phyloP scores from a whole-genome alignment of 352 stramenopile genomes.

The Pythium diclinum region DNA sequence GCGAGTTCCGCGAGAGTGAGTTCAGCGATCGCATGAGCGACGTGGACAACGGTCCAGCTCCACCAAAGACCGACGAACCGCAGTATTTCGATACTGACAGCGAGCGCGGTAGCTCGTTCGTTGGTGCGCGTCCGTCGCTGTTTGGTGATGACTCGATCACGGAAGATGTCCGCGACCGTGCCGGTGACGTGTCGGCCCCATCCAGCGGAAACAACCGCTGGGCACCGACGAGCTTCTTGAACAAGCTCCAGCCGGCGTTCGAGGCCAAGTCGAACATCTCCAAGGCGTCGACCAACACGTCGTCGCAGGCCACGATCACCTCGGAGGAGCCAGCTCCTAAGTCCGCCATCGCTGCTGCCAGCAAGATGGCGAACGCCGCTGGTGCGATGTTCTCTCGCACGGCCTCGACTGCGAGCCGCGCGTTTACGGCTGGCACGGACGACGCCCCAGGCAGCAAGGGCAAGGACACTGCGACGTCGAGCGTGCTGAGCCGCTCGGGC shows the following conservation, averaged over 20 bases:
- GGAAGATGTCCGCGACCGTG: slow-evolving; percentile 13
- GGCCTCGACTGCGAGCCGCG: slow-evolving; percentile 12
- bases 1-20: slow-evolving; percentile 19
- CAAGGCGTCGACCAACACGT: slow-evolving; percentile 24
- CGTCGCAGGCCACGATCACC: slow-evolving; percentile 15
- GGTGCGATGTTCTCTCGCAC: slow-evolving; percentile 22
- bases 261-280: slow-evolving; percentile 37
- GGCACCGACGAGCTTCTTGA: slow-evolving; percentile 43
- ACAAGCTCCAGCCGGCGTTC: slow-evolving; percentile 27
- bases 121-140: slow-evolving; percentile 28
- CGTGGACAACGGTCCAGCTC: slow-evolving; percentile 31
- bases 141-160: slow-evolving; percentile 23
- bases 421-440: slow-evolving; percentile 18
- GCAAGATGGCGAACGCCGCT: slow-evolving; percentile 22
- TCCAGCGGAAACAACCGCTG: slow-evolving; percentile 27
- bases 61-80: slow-evolving; percentile 21
- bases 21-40: slow-evolving; percentile 32
- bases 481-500: slow-evolving; percentile 13
- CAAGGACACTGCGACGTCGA: slow-evolving; percentile 4
- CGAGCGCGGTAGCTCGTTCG: slow-evolving; percentile 39
- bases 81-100: slow-evolving; percentile 55
- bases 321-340: slow-evolving; percentile 19
- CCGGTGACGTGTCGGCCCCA: neutral
- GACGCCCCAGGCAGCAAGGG: slow-evolving; percentile 15
- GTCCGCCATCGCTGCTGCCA: slow-evolving; percentile 19